Evolutionary conservation across 495 filamentous ascomycete species (phyloP).

Genomic region (Ramalina intermedia): DNA sequence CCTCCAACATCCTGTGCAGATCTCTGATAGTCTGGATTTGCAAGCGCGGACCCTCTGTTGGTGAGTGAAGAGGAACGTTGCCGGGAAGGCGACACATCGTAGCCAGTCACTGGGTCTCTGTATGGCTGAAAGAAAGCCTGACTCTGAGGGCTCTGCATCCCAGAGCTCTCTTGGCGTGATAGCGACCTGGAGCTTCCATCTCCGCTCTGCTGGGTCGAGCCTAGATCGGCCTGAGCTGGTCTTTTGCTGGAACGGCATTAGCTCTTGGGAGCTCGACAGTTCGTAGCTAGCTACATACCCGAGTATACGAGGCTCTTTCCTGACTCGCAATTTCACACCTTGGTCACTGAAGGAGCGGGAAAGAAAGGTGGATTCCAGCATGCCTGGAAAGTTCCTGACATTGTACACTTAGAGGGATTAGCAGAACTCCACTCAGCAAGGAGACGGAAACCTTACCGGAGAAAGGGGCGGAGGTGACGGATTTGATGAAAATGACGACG

Average conservation of each 20-base stretch:
- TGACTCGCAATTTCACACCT: conserved; percentile 74
- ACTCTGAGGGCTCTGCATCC: conserved; percentile 3
- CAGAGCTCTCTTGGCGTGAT: conserved; percentile 4
- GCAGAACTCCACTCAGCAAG: not conserved
- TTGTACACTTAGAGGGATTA: conserved; percentile 27
- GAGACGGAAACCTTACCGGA: conserved; percentile 30
- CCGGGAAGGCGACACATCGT: not conserved
- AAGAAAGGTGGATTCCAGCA: conserved; percentile 81
- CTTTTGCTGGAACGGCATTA: conserved; percentile 6
- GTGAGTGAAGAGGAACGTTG: too few relatives aligned
- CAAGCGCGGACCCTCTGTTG: too few relatives aligned
- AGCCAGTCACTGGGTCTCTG: not conserved
- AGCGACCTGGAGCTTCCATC: conserved; percentile 1
- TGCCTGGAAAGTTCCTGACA: conserved; percentile 77
- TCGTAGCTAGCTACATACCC: conserved; percentile 11
- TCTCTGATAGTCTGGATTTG: too few relatives aligned
- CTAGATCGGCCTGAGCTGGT: conserved; percentile 8
- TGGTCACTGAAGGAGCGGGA: conserved; percentile 92
- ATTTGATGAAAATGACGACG: conserved; percentile 52
- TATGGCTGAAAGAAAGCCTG: conserved; percentile 8
- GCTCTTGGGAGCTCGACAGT: not conserved
- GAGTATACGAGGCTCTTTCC: conserved; percentile 67
- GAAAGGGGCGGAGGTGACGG: conserved; percentile 60
- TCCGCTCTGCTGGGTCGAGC: not conserved
- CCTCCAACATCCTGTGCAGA: too few relatives aligned